Conservation (phyloP, 192 early-diverging fungal species). For the Backusella tarrabulga region DNA sequence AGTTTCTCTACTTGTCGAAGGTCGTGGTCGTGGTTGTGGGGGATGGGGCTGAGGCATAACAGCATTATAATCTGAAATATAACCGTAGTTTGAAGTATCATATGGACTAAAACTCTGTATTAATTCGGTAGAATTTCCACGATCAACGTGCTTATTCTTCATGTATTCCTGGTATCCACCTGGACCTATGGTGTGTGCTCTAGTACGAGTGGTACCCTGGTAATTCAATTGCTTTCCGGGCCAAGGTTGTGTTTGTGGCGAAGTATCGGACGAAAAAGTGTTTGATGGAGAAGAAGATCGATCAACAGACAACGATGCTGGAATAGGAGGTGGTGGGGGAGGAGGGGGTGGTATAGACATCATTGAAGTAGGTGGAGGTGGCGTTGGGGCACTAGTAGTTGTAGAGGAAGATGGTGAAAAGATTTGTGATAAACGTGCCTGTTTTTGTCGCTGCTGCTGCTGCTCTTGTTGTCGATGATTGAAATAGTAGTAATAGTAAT, state of each 20-base stretch:
- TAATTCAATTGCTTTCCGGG: neutral
- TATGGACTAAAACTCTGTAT: neutral
- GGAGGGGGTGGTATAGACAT: slow-evolving; percentile 19
- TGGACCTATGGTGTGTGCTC: slow-evolving; percentile 13
- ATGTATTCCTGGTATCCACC: neutral
- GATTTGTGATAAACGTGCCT: neutral
- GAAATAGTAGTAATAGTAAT: slow-evolving; percentile 34
- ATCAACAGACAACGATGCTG: neutral
- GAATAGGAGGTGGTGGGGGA: slow-evolving; percentile 8
- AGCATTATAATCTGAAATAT: neutral
- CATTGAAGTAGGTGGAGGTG: slow-evolving; percentile 2
- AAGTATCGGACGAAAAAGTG: slow-evolving; percentile 34
- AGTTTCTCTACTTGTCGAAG: neutral
- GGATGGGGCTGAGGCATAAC: neutral
- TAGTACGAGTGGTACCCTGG: neutral
- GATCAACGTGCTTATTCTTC: neutral
- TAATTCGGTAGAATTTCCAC: neutral
- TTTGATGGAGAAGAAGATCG: neutral
- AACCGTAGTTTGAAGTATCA: neutral
- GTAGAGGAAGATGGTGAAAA: neutral
- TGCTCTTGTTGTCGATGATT: slow-evolving; percentile 27
- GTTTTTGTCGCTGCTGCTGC: neutral
- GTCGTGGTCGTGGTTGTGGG: neutral
- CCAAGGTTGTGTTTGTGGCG: slow-evolving; percentile 19
- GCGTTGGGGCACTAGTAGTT: neutral